Conservation (phyloP, 176 grass and related monocot species). For the Olyra latifolia region DNA sequence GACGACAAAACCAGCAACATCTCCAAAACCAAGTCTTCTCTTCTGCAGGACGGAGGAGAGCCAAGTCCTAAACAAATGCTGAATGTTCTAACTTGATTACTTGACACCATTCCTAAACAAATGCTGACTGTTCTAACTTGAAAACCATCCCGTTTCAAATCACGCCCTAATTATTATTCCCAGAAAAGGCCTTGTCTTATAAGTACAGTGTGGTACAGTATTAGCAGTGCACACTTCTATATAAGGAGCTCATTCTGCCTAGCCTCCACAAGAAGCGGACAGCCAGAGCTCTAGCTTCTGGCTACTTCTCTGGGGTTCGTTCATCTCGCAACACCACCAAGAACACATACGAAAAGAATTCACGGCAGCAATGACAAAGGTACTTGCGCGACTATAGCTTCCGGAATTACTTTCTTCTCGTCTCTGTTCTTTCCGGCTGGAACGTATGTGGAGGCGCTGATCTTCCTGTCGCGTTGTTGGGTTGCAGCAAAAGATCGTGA, state of each 20-base stretch:
- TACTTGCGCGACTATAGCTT: neutral
- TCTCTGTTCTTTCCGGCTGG: neutral
- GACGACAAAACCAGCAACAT: too few relatives aligned
- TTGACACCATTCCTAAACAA: too few relatives aligned
- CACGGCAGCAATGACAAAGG: neutral
- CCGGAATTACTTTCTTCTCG: neutral
- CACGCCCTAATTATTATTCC: neutral
- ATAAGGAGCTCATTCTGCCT: too few relatives aligned
- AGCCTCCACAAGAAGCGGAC: neutral
- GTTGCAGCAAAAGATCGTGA: slow-evolving; percentile 55
- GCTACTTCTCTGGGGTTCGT: too few relatives aligned
- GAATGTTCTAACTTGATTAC: neutral
- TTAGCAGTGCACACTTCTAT: too few relatives aligned
- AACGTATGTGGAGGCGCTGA: neutral
- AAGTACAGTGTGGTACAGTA: too few relatives aligned
- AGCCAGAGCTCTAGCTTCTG: too few relatives aligned
- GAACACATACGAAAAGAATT: neutral
- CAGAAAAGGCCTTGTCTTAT: too few relatives aligned
- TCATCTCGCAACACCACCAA: neutral
- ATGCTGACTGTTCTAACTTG: neutral
- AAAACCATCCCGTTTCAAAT: neutral
- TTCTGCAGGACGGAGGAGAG: too few relatives aligned
- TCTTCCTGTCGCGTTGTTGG: neutral
- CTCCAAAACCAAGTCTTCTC: neutral
- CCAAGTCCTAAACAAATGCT: neutral